A percentile compares a stretch with the other conserved stretches of the same genome.
Conservation (phyloP, 352 stramenopile genomes). For the Aphanomyces cochlioides region DNA sequence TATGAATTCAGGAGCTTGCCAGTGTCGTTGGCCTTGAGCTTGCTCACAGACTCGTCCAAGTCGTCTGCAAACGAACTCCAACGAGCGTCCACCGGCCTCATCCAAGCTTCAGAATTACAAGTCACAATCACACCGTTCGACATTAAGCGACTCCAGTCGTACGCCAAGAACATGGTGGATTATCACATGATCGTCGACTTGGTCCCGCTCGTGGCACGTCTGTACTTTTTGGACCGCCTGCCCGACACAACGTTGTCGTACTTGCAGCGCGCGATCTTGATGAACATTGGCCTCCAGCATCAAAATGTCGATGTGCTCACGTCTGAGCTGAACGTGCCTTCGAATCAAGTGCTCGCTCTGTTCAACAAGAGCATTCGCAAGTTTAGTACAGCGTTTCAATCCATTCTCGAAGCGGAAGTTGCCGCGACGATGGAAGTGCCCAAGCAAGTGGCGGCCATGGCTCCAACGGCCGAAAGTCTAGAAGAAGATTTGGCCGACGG, state of each 20-base stretch:
- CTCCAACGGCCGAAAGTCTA: constrained; percentile 77
- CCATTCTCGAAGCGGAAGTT: constrained; percentile 78
- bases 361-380: constrained; percentile 97
- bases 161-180: constrained; percentile 98
- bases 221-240: constrained; percentile 96
- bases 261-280: constrained; percentile 94
- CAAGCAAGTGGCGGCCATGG: constrained; percentile 77
- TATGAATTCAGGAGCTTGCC: constrained; percentile 92
- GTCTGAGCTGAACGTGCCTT: constrained; percentile 91
- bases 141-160: constrained; percentile 96
- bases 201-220: constrained; percentile 88
- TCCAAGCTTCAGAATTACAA: constrained; percentile 81
- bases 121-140: constrained; percentile 96
- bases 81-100: constrained; percentile 70
- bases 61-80: constrained; percentile 37
- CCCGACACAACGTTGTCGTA: constrained; percentile 91
- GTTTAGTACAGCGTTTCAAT: constrained; percentile 77
- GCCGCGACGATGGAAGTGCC: constrained; percentile 51
- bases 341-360: constrained; percentile 95
- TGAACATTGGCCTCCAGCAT: constrained; percentile 92
- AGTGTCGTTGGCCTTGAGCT: constrained; percentile 85
- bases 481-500: constrained; percentile 70
- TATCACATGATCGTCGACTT: constrained; percentile 99
- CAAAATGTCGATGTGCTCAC: constrained; percentile 93
- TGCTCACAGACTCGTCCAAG: constrained; percentile 74